Conservation (phyloP, 2,329 filamentous ascomycete species). For the Phyllosticta citriasiana region DNA sequence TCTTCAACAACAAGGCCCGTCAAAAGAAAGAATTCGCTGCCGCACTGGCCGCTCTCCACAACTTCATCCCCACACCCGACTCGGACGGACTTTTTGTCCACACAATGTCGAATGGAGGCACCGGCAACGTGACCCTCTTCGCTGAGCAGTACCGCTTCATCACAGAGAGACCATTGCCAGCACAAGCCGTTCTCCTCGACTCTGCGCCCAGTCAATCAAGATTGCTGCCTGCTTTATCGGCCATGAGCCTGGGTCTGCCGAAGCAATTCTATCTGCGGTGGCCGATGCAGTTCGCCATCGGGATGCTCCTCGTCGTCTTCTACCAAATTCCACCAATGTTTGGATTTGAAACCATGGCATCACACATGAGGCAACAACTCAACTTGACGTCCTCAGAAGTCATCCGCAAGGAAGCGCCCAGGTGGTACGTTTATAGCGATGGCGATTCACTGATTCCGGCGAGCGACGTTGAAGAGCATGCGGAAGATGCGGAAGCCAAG, state of each 20-base stretch:
- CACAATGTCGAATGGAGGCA: conserved; percentile 28
- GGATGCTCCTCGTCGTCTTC: background rate
- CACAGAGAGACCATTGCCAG: conserved; percentile 17
- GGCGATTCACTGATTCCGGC: conserved; percentile 47
- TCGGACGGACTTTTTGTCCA: conserved; percentile 21
- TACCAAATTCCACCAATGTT: conserved; percentile 6
- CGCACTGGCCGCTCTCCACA: conserved; percentile 19
- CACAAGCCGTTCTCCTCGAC: conserved; percentile 24
- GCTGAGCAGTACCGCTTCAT: conserved; percentile 21
- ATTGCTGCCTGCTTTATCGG: background rate
- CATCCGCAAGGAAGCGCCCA: conserved; percentile 23
- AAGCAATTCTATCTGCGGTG: background rate
- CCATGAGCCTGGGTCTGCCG: conserved; percentile 2
- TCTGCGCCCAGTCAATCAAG: conserved; percentile 19
- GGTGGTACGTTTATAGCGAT: conserved; percentile 50
- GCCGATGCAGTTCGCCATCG: background rate
- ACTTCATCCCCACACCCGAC: conserved; percentile 15
- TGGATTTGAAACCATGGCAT: background rate
- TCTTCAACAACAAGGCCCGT: conserved; percentile 14
- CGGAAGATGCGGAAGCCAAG: conserved; percentile 33
- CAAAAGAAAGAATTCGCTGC: conserved; percentile 17
- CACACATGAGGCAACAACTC: background rate
- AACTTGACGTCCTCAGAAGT: background rate
- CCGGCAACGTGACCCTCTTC: conserved; percentile 24
- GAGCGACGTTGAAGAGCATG: conserved; percentile 47